These are phyloP conservation scores for Sporothrix pseudoabietina DNA, from an alignment of 2,329 filamentous ascomycete species.

Conservation along the genomic window DNA sequence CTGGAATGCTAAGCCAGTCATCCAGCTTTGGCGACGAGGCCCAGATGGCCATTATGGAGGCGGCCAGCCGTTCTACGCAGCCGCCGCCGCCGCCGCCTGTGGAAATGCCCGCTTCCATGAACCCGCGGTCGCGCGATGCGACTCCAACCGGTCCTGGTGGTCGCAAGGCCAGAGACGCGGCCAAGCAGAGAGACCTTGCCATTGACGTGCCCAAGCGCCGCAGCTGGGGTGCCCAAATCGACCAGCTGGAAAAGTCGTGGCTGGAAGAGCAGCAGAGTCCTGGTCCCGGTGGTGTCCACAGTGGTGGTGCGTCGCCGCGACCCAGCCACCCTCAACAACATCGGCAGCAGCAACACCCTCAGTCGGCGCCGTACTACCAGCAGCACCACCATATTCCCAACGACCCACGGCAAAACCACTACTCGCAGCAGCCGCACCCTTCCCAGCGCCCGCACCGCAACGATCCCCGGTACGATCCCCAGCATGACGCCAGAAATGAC, in stretches of 20 bases:
- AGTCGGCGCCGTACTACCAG: not conserved
- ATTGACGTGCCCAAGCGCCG: conserved; percentile 49
- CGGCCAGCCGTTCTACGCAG: not conserved
- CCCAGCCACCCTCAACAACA: not conserved
- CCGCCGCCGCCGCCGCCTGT: not conserved
- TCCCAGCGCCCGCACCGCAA: conserved; percentile 1
- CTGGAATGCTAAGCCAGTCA: not conserved
- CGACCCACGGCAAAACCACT: conserved; percentile 2
- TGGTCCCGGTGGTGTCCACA: not conserved
- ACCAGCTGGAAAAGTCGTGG: conserved; percentile 44
- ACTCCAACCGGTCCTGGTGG: not conserved
- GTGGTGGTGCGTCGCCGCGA: not conserved
- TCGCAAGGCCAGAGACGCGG: conserved; percentile 27
- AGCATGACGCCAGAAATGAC: not conserved
- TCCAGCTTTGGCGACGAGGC: conserved; percentile 15
- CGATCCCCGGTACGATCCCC: not conserved
- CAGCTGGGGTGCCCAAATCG: conserved; percentile 55
- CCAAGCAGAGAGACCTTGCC: conserved; percentile 41
- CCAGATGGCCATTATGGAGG: not conserved
- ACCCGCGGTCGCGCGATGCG: not conserved
- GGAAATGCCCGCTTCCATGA: not conserved
- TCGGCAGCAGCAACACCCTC: conserved; percentile 20
- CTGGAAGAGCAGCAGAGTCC: conserved; percentile 38
- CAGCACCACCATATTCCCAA: not conserved
- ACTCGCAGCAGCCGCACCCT: not conserved